These are phyloP conservation scores for Penicillium chermesinum DNA, from an alignment of 495 filamentous ascomycete genomes.

Conservation along the genomic window DNA sequence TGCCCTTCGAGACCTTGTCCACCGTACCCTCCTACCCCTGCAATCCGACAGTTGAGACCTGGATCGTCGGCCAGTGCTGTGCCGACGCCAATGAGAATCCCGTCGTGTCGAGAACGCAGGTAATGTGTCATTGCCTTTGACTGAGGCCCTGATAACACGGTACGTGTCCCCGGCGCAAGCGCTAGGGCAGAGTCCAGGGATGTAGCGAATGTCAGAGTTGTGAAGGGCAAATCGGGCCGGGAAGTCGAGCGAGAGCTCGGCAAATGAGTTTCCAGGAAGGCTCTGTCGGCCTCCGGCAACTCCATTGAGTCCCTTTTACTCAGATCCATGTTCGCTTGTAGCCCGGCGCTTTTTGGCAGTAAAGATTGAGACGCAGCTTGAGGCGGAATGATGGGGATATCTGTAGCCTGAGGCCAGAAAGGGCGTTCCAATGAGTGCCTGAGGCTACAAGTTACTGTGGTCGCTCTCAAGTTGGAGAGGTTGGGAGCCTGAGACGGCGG, in stretches of 20 bases:
- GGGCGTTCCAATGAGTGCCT: too few species aligned
- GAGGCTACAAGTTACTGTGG: too few species aligned
- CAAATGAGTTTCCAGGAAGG: conserved; percentile 43
- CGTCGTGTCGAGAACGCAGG: conserved; percentile 74
- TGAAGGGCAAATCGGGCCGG: conserved; percentile 34
- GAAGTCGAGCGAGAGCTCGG: conserved; percentile 20
- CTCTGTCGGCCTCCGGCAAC: conserved; percentile 33
- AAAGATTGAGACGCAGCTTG: too few species aligned
- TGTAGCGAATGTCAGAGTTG: conserved; percentile 87
- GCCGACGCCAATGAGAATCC: conserved; percentile 80
- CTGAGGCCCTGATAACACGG: conserved; percentile 69
- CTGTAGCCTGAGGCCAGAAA: too few species aligned
- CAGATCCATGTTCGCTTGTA: too few species aligned
- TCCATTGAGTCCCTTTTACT: conserved; percentile 25
- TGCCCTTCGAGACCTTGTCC: conserved; percentile 46
- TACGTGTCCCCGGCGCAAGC: conserved; percentile 67
- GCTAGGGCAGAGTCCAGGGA: conserved; percentile 78
- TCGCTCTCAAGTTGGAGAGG: too few species aligned
- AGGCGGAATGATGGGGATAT: too few species aligned
- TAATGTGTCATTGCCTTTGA: conserved; percentile 93
- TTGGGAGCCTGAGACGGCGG: too few species aligned
- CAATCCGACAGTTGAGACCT: conserved; percentile 69
- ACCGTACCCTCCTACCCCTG: conserved; percentile 48
- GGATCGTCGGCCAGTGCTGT: conserved; percentile 85
- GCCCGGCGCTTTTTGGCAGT: too few species aligned